phyloP scores from a whole-genome alignment of 108 stramenopile genomes.

The Halocafeteria seosinensis region DNA sequence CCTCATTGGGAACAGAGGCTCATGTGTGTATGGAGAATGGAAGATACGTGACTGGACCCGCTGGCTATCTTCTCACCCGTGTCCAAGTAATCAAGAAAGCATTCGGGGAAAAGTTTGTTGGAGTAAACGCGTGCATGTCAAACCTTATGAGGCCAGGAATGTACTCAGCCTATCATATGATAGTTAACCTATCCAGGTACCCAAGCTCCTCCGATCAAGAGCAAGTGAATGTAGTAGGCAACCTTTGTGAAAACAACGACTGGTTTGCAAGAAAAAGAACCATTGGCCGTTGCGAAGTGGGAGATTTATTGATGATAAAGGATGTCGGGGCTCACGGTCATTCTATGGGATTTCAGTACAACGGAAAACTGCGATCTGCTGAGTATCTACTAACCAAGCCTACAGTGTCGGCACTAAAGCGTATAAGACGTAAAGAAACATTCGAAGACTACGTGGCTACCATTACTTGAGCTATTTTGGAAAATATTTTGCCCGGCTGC shows the following conservation, averaged over 20 bases:
- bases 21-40: constrained; percentile 25
- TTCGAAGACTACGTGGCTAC: too few relatives aligned
- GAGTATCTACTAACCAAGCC: constrained; percentile 14
- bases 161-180: constrained; percentile 15
- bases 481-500: too few relatives aligned
- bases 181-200: neutral
- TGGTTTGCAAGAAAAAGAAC: constrained; percentile 13
- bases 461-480: too few relatives aligned
- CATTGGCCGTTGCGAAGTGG: neutral
- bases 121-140: constrained; percentile 18
- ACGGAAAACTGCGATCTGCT: constrained; percentile 18
- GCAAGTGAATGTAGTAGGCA: constrained; percentile 10
- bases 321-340: constrained; percentile 13
- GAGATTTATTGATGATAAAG: constrained; percentile 10
- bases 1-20: constrained; percentile 4
- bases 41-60: constrained; percentile 11
- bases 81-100: constrained; percentile 8
- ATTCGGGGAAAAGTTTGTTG: neutral
- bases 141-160: constrained; percentile 17
- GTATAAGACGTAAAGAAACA: too few relatives aligned
- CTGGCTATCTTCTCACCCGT: constrained; percentile 9
- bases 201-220: neutral
- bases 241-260: constrained; percentile 18
- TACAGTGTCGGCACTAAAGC: neutral
- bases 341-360: constrained; percentile 20